Evolutionary conservation across 176 grass and related monocot genomes (phyloP).

Genomic region (Aegilops sharonensis): DNA sequence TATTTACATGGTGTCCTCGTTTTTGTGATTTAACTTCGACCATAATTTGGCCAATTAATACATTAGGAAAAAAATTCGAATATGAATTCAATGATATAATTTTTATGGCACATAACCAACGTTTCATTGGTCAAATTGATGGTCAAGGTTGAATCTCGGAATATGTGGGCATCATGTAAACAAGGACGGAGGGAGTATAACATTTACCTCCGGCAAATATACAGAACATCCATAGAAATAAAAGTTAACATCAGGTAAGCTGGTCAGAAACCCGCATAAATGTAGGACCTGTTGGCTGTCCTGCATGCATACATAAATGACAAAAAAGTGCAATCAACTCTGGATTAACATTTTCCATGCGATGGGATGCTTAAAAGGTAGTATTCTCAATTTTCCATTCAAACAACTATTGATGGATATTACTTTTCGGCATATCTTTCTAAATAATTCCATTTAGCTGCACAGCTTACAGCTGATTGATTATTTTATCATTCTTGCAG

Average conservation of each 20-base stretch:
- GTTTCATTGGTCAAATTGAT: neutral
- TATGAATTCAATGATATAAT: neutral
- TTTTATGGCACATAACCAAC: neutral
- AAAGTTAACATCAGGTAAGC: neutral
- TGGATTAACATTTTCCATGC: constrained; percentile 8
- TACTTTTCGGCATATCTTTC: constrained; percentile 4
- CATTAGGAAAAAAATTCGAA: neutral
- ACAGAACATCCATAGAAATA: neutral
- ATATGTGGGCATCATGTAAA: neutral
- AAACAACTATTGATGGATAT: neutral
- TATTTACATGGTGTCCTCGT: neutral
- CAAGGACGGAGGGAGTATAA: neutral
- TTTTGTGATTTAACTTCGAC: neutral
- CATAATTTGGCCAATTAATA: neutral
- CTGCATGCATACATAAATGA: constrained; percentile 4
- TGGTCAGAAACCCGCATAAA: neutral
- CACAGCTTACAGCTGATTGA: constrained; percentile 15
- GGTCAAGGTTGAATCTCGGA: neutral
- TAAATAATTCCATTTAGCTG: constrained; percentile 7
- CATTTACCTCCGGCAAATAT: constrained; percentile 9
- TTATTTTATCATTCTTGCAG: constrained; percentile 45
- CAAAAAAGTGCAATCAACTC: neutral
- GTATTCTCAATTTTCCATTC: neutral
- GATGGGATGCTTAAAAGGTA: neutral
- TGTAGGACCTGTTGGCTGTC: neutral